Evolutionary conservation across 768 basidiomycete genomes (phyloP).

Genomic region (Rhodocollybia butyracea): DNA sequence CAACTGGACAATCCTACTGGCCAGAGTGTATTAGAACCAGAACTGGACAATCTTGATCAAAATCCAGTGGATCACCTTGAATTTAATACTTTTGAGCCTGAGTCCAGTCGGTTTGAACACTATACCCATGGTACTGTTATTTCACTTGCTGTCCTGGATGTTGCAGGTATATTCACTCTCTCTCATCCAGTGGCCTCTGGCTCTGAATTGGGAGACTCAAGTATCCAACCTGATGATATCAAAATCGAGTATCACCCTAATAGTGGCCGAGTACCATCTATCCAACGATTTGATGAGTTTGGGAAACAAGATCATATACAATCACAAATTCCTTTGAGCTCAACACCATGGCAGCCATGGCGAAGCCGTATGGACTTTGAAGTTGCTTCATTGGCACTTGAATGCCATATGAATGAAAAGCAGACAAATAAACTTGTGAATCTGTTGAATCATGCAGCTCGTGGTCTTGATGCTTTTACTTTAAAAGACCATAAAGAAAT

Average conservation of each 20-base stretch:
- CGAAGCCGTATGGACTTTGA: conserved; percentile 22
- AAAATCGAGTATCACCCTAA: conserved; percentile 23
- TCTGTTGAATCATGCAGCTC: conserved; percentile 10
- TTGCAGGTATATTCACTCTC: too few relatives aligned
- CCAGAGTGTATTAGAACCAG: too few relatives aligned
- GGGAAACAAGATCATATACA: neutral
- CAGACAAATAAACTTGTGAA: conserved; percentile 17
- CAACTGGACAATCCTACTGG: too few relatives aligned
- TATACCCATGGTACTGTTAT: too few relatives aligned
- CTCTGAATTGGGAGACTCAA: too few relatives aligned
- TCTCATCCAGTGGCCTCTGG: too few relatives aligned
- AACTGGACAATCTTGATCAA: too few relatives aligned
- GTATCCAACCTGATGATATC: too few relatives aligned
- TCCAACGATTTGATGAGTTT: conserved; percentile 16
- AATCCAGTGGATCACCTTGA: too few relatives aligned
- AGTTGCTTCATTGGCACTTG: conserved; percentile 21
- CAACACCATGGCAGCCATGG: conserved; percentile 25
- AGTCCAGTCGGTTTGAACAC: too few relatives aligned
- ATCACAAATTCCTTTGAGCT: neutral
- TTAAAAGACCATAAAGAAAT: conserved; percentile 10
- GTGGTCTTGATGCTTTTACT: neutral
- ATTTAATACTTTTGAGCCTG: too few relatives aligned
- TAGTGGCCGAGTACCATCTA: conserved; percentile 7
- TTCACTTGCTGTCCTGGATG: too few relatives aligned
- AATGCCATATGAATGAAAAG: conserved; percentile 16